A percentile compares a stretch with the other conserved stretches of the same genome.
These are phyloP conservation scores for Candida khao-thaluensis DNA, from an alignment of 805 yeast species.

Conservation along the genomic window DNA sequence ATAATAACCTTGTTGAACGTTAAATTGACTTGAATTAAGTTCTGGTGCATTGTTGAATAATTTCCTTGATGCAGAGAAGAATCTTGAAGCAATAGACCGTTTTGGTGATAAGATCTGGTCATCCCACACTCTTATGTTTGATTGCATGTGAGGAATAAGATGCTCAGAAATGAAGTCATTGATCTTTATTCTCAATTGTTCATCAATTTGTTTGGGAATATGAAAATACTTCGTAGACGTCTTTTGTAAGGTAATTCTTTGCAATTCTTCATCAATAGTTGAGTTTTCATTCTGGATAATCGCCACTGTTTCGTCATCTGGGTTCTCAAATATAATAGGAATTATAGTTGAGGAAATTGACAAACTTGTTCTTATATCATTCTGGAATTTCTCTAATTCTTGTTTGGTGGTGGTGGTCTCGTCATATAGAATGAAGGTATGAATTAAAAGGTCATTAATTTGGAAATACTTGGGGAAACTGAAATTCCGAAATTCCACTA, in stretches of 20 bases:
- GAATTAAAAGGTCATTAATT: constrained; percentile 56
- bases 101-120: constrained; percentile 77
- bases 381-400: constrained; percentile 36
- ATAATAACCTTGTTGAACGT: constrained; percentile 56
- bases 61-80: constrained; percentile 64
- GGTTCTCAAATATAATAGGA: constrained; percentile 10
- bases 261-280: constrained; percentile 52
- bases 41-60: constrained; percentile 40
- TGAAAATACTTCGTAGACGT: constrained; percentile 3
- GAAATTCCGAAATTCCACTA: constrained; percentile 51
- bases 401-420: constrained; percentile 25
- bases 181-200: constrained; percentile 37
- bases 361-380: constrained; percentile 24
- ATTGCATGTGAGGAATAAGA: constrained; percentile 82
- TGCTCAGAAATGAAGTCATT: constrained; percentile 48
- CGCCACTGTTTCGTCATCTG: constrained; percentile 10
- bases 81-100: constrained; percentile 70
- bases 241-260: constrained; percentile 27
- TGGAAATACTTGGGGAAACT: constrained; percentile 65
- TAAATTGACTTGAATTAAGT: constrained; percentile 34
- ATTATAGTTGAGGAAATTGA: constrained; percentile 23
- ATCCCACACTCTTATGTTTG: constrained; percentile 78
- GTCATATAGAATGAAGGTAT: constrained; percentile 34
- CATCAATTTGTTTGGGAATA: constrained; percentile 40
- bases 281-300: constrained; percentile 29